phyloP scores from a whole-genome alignment of 1,139 yeast genomes.

The Taphrina pruni region DNA sequence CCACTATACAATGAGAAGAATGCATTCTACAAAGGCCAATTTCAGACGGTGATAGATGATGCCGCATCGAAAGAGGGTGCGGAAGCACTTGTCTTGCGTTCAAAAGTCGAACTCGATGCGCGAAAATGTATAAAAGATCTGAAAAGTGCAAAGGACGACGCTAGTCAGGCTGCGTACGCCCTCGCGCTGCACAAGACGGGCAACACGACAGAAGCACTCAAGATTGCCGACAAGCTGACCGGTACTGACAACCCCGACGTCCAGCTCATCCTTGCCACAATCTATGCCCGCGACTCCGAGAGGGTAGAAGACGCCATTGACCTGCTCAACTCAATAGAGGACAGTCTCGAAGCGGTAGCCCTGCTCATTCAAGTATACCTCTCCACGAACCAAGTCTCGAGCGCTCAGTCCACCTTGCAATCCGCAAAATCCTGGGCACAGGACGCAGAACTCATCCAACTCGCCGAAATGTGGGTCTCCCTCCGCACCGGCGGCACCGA shows the following conservation, averaged over 20 bases:
- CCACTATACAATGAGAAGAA: slow-evolving; percentile 37
- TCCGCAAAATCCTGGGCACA: slow-evolving; percentile 60
- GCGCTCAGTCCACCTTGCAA: slow-evolving; percentile 51
- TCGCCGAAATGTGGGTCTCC: slow-evolving; percentile 70
- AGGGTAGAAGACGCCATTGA: slow-evolving; percentile 51
- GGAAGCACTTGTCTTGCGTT: slow-evolving; percentile 26
- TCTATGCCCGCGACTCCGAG: slow-evolving; percentile 51
- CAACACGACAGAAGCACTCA: slow-evolving; percentile 46
- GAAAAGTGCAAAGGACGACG: slow-evolving; percentile 6
- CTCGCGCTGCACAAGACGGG: slow-evolving; percentile 48
- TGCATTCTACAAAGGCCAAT: slow-evolving; percentile 35
- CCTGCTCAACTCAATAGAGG: slow-evolving; percentile 50
- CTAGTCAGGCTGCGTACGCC: slow-evolving; percentile 47
- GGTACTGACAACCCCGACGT: slow-evolving; percentile 43
- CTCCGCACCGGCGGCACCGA: slow-evolving; percentile 62
- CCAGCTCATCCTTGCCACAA: slow-evolving; percentile 48
- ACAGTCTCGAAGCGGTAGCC: slow-evolving; percentile 49
- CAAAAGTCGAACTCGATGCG: slow-evolving; percentile 29
- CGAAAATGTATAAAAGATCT: background rate
- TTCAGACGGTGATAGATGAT: slow-evolving; percentile 19
- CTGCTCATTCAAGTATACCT: slow-evolving; percentile 53
- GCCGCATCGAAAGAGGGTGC: slow-evolving; percentile 18
- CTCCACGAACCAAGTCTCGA: slow-evolving; percentile 50
- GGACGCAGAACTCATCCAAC: slow-evolving; percentile 70
- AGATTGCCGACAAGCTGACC: slow-evolving; percentile 48